phyloP scores from a whole-genome alignment of 805 yeast species.

The Wickerhamomyces tratensis region DNA sequence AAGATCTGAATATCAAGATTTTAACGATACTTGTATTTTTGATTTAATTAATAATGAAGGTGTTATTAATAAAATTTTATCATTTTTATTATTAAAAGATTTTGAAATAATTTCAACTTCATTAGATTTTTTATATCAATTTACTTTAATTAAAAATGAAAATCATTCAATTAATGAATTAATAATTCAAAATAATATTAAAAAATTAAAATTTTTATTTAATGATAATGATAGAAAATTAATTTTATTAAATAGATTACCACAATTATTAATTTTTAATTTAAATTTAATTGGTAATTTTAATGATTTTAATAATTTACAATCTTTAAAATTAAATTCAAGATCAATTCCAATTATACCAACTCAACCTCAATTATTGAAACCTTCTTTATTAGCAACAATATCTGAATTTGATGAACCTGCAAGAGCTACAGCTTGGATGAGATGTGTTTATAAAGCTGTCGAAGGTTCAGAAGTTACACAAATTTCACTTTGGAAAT shows the following conservation, averaged over 20 bases:
- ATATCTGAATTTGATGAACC: slow-evolving; percentile 73
- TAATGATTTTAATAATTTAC: slow-evolving; percentile 14
- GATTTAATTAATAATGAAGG: slow-evolving; percentile 28
- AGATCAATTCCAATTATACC: slow-evolving; percentile 62
- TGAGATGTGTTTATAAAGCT: slow-evolving; percentile 84
- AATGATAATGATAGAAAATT: slow-evolving; percentile 38
- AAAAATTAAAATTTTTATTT: slow-evolving; percentile 25
- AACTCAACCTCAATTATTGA: slow-evolving; percentile 49
- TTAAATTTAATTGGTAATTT: slow-evolving; percentile 26
- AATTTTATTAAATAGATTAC: slow-evolving; percentile 48
- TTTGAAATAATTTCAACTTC: slow-evolving; percentile 63
- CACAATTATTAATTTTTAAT: slow-evolving; percentile 47
- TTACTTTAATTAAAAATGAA: slow-evolving; percentile 44
- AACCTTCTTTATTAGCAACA: slow-evolving; percentile 44
- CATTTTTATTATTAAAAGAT: slow-evolving; percentile 54
- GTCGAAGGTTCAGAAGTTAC: slow-evolving; percentile 76
- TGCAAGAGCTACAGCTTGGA: slow-evolving; percentile 86
- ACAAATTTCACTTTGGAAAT: slow-evolving; percentile 91
- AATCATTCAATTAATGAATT: slow-evolving; percentile 32
- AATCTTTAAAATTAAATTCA: slow-evolving; percentile 31
- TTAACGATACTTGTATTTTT: slow-evolving; percentile 37
- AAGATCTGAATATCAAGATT: slow-evolving; percentile 32
- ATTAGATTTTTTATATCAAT: slow-evolving; percentile 78
- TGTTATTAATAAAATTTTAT: slow-evolving; percentile 43
- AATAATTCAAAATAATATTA: slow-evolving; percentile 9